Percentiles rank a stretch among this genome's conserved stretches.
Conservation (phyloP, 1,284 basidiomycete species). For the Sporisorium exsertum region DNA sequence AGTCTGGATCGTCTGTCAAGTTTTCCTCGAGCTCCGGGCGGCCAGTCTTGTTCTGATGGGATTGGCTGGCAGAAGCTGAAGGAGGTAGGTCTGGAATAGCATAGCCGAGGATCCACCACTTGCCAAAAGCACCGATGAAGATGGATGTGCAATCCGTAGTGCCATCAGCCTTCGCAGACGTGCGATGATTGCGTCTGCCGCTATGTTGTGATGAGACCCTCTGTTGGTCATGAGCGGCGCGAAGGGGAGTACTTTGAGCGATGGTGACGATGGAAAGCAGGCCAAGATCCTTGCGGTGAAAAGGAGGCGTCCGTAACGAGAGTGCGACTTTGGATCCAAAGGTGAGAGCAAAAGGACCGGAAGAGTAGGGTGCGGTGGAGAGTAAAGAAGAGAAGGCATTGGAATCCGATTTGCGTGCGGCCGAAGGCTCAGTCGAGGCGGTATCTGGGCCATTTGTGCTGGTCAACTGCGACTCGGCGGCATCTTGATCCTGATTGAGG, state of each 20-base stretch:
- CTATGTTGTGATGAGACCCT: background rate
- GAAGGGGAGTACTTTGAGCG: conserved; percentile 64
- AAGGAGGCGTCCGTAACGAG: conserved; percentile 91
- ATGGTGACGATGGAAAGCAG: conserved; percentile 83
- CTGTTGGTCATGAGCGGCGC: conserved; percentile 9
- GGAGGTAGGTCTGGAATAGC: conserved; percentile 35
- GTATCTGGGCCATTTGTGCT: background rate
- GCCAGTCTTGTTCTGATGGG: conserved; percentile 70
- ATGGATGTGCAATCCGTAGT: conserved; percentile 75
- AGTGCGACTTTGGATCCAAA: conserved; percentile 75
- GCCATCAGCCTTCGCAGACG: conserved; percentile 47
- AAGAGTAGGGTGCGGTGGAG: conserved; percentile 28
- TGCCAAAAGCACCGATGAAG: conserved; percentile 87
- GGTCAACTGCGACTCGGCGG: conserved; percentile 14
- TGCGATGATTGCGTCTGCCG: background rate
- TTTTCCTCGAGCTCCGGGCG: conserved; percentile 75
- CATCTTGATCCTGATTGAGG: conserved; percentile 70
- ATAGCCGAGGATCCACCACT: conserved; percentile 84
- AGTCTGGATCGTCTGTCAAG: conserved; percentile 74
- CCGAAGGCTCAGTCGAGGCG: conserved; percentile 1
- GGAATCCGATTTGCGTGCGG: conserved; percentile 21
- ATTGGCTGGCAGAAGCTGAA: conserved; percentile 75
- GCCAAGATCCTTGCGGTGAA: conserved; percentile 84
- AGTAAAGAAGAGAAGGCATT: conserved; percentile 32
- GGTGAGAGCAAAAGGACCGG: conserved; percentile 76